Base-by-base conservation (phyloP, 352 stramenopile genomes). In the Pythium aristosporum region DNA sequence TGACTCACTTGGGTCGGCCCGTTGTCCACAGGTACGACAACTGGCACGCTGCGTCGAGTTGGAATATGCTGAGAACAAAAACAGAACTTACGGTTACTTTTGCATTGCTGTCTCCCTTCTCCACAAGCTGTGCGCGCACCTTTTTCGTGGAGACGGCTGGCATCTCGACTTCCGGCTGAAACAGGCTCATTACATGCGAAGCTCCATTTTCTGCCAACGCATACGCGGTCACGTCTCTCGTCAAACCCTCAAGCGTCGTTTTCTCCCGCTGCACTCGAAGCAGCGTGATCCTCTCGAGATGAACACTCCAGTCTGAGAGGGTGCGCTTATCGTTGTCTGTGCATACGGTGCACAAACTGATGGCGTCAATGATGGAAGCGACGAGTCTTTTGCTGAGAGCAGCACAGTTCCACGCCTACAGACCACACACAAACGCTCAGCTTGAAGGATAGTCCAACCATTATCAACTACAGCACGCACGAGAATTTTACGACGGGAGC, bases 401-500 rank as follows among this genome's bases (percentile, higher is more conserved):
- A 36, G 79, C 77, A 58, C 78, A 88, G 55, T 80, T 93, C 85
- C 85, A 93, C 7, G 65, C 64, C 68, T 75, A 12, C 5, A 41
- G 42, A 30, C 8, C 34, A 39, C 30, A 28, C 10, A 30, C 34
- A 54, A 20, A n/a, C 18, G 13, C 4, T 58, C 2, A 54, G 30
- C 37, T 34, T 39, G 11, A 36, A 44, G 15, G 20, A 36, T 16
- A 42, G 3, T 16, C 21, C 18, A 50, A 50, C 10, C 28, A 5
- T n/a, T 36, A 11, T 10, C 3, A 51, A 39, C 2, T 32, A 32
- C 18, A 10, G 47, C 18, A 50, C 79, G 47, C 78, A 95, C 86
- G 80, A 93, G 63, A 8, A 90, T 62, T 36, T 90, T 91, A 21
- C 82, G 78, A 11, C 85, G 81, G 56, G 85, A 88, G 13, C 73